phyloP scores from a whole-genome alignment of 345 rosid genomes.

The Linum lewisii region DNA sequence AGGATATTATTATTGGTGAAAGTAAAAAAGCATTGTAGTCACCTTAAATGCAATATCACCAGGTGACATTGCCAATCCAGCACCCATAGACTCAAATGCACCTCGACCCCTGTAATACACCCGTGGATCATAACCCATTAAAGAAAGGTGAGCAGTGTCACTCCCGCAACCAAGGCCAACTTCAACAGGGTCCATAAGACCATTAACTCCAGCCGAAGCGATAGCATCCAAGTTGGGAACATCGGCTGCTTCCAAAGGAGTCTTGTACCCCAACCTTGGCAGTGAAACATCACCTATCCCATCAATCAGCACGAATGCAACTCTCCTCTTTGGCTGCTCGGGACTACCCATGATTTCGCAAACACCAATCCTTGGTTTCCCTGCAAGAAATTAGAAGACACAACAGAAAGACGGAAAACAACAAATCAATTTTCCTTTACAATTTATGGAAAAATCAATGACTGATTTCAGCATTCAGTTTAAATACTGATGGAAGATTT shows the following conservation, averaged over 20 bases:
- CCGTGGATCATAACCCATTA: constrained; percentile 83
- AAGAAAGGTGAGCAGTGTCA: constrained; percentile 95
- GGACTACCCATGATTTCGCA: constrained; percentile 28
- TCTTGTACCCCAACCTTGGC: constrained; percentile 61
- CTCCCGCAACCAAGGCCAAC: constrained; percentile 99
- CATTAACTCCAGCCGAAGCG: constrained; percentile 85
- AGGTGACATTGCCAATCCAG: constrained; percentile 93
- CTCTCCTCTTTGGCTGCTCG: constrained; percentile 46
- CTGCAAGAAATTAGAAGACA: background rate
- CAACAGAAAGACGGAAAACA: background rate
- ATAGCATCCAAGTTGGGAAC: constrained; percentile 74
- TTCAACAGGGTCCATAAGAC: constrained; percentile 99
- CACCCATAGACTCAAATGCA: constrained; percentile 97
- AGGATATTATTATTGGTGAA: background rate
- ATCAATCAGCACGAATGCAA: constrained; percentile 83
- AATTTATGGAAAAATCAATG: background rate
- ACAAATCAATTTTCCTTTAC: background rate
- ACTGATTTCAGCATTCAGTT: background rate
- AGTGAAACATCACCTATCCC: constrained; percentile 87
- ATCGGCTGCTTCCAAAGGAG: constrained; percentile 74
- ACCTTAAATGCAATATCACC: constrained; percentile 93
- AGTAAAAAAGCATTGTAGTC: background rate
- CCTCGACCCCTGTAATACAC: constrained; percentile 91
- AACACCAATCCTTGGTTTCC: background rate
- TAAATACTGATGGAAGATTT: background rate